These are phyloP conservation scores for Prunus yedoensis DNA, from an alignment of 331 rosid genomes.

Conservation along the genomic window DNA sequence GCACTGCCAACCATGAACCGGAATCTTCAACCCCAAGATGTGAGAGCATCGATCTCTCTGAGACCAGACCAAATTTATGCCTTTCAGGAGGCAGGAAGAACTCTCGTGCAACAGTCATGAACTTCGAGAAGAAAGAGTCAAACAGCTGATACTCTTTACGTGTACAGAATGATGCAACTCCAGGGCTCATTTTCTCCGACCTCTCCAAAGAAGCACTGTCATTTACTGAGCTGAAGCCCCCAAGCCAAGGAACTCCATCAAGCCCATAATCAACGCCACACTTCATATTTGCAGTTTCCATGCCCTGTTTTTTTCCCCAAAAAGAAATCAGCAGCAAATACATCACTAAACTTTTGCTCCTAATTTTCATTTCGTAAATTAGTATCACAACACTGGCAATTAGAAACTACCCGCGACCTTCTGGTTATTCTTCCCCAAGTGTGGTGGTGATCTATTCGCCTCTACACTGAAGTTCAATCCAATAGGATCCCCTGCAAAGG, in stretches of 20 bases:
- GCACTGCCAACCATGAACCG: constrained; percentile 74
- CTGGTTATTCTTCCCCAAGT: constrained; percentile 52
- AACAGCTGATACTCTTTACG: constrained; percentile 60
- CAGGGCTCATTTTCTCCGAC: constrained; percentile 28
- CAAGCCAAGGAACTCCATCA: constrained; percentile 58
- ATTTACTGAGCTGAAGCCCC: constrained; percentile 51
- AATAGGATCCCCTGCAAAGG: constrained; percentile 43
- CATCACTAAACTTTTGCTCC: constrained; percentile 11
- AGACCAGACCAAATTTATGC: constrained; percentile 70
- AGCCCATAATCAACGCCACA: constrained; percentile 38
- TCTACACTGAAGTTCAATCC: constrained; percentile 38
- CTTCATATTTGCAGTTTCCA: constrained; percentile 53
- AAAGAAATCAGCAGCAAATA: constrained; percentile 27
- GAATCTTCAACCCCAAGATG: constrained; percentile 69
- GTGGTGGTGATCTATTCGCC: constrained; percentile 31
- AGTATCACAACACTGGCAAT: constrained; percentile 32
- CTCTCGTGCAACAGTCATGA: constrained; percentile 68
- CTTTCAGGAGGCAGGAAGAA: constrained; percentile 68
- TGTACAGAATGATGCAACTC: constrained; percentile 46
- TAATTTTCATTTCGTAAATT: constrained; percentile 15
- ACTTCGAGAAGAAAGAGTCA: constrained; percentile 64
- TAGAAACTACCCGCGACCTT: constrained; percentile 86
- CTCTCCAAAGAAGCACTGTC: constrained; percentile 34
- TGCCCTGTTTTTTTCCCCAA: constrained; percentile 23
- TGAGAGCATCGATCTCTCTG: constrained; percentile 70